These are phyloP conservation scores for Aureobasidium sp. DNA, from an alignment of 2,329 filamentous ascomycete species.

Conservation along the genomic window DNA sequence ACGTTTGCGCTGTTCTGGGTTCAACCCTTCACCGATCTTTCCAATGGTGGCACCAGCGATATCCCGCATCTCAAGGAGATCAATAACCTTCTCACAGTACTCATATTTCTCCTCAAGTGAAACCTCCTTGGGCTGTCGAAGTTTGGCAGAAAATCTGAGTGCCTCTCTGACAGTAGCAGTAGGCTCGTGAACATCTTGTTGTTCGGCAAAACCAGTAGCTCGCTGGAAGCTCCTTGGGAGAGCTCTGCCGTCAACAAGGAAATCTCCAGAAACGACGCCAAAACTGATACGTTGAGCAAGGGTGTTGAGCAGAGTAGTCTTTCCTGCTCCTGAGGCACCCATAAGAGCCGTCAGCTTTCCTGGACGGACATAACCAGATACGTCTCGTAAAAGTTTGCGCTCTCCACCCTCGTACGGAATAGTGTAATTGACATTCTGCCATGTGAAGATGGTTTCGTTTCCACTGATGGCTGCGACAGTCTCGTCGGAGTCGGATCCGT, in stretches of 20 bases:
- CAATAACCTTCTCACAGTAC: constrained; percentile 59
- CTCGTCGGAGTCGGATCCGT: constrained; percentile 33
- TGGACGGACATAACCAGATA: constrained; percentile 45
- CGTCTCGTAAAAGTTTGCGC: constrained; percentile 38
- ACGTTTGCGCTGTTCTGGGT: constrained; percentile 56
- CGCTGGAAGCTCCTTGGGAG: constrained; percentile 55
- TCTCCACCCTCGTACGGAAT: constrained; percentile 43
- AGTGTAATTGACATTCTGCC: constrained; percentile 46
- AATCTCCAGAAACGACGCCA: constrained; percentile 56
- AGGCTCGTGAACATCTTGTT: constrained; percentile 57
- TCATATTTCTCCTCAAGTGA: constrained; percentile 54
- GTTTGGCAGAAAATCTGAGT: constrained; percentile 57
- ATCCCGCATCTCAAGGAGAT: constrained; percentile 60
- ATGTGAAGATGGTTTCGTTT: constrained; percentile 46
- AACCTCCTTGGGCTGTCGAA: constrained; percentile 54
- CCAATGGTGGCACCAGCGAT: constrained; percentile 61
- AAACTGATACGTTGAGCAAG: constrained; percentile 60
- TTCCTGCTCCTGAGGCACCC: constrained; percentile 63
- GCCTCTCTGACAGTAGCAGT: constrained; percentile 59
- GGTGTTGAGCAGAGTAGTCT: constrained; percentile 78
- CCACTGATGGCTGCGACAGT: constrained; percentile 39
- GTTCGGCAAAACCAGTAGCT: constrained; percentile 59
- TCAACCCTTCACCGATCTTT: constrained; percentile 53
- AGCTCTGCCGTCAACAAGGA: constrained; percentile 51
- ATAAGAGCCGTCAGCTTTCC: constrained; percentile 46